A percentile compares a stretch with the other conserved stretches of the same genome.
phyloP scores from a whole-genome alignment of 1,284 basidiomycete species.

The Cryptococcus wingfieldii region DNA sequence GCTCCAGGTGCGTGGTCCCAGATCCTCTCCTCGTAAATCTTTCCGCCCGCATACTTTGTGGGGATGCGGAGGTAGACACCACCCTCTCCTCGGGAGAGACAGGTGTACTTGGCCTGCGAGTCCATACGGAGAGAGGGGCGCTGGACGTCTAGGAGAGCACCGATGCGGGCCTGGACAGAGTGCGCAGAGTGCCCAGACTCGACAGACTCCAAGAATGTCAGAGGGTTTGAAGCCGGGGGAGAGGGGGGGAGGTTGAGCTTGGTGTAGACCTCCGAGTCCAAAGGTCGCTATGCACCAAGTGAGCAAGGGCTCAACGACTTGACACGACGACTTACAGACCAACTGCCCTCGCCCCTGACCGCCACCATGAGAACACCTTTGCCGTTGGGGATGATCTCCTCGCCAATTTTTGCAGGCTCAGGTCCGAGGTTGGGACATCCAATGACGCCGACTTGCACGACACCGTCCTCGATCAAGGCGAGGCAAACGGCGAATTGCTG shows the following conservation, averaged over 20 bases:
- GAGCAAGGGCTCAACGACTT: not conserved
- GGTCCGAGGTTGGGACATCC: conserved; percentile 91
- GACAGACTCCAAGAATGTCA: conserved; percentile 79
- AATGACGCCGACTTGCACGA: conserved; percentile 83
- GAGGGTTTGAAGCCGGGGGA: conserved; percentile 40
- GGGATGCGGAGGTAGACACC: conserved; percentile 89
- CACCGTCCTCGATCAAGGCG: conserved; percentile 77
- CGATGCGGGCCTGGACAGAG: conserved; percentile 71
- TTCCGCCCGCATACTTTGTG: conserved; percentile 57
- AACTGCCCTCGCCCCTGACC: conserved; percentile 71
- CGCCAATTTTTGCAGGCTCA: conserved; percentile 57
- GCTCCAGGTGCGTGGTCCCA: conserved; percentile 94
- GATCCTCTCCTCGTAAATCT: conserved; percentile 81
- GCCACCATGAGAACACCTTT: conserved; percentile 81
- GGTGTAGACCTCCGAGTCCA: conserved; percentile 34
- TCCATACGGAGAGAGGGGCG: conserved; percentile 79
- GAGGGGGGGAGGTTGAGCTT: conserved; percentile 34
- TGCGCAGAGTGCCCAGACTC: conserved; percentile 91
- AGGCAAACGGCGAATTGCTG: conserved; percentile 98
- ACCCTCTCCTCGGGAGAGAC: conserved; percentile 81
- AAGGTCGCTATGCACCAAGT: conserved; percentile 23
- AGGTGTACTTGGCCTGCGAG: conserved; percentile 93
- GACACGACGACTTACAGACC: conserved; percentile 55
- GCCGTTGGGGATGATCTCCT: conserved; percentile 49
- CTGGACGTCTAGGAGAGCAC: conserved; percentile 63